A percentile compares a stretch with the other conserved stretches of the same genome.
Evolutionary conservation across 177 flowering plant species (phyloP).

Genomic region (Vitis hybrid): DNA sequence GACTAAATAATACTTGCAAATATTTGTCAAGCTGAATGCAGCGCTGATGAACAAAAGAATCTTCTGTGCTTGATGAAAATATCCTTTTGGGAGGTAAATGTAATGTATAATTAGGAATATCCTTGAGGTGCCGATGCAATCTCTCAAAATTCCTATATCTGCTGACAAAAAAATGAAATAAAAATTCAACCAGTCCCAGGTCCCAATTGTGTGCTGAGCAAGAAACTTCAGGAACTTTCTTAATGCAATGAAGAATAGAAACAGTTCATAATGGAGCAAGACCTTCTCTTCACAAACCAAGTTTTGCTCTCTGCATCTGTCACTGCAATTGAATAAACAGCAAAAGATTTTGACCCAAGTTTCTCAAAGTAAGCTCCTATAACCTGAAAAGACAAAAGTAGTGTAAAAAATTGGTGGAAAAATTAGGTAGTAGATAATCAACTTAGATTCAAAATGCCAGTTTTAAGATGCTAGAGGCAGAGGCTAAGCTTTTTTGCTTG

Average conservation of each 20-base stretch:
- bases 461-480: not conserved
- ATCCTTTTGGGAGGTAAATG: conserved; percentile 98
- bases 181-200: not conserved
- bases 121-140: conserved; percentile 92
- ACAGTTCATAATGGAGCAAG: not conserved
- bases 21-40: conserved; percentile 98
- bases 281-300: conserved; percentile 99
- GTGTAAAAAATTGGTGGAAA: conserved; percentile 8
- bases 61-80: conserved; percentile 99
- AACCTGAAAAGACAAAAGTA: conserved; percentile 53
- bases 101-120: conserved; percentile 86
- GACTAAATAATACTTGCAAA: conserved; percentile 61
- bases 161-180: conserved; percentile 19
- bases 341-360: conserved; percentile 87
- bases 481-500: too few relatives aligned
- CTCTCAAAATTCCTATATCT: conserved; percentile 98
- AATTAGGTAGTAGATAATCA: not conserved
- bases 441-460: not conserved
- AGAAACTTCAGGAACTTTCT: not conserved
- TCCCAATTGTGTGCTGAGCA: not conserved
- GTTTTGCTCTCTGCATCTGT: conserved; percentile 72
- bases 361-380: conserved; percentile 97
- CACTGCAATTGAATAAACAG: conserved; percentile 94
- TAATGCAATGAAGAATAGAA: not conserved
- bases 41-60: conserved; percentile 93